Percentiles rank a stretch among this genome's conserved stretches.
phyloP scores from a whole-genome alignment of 495 filamentous ascomycete species.

The Aspergillus sparsus region DNA sequence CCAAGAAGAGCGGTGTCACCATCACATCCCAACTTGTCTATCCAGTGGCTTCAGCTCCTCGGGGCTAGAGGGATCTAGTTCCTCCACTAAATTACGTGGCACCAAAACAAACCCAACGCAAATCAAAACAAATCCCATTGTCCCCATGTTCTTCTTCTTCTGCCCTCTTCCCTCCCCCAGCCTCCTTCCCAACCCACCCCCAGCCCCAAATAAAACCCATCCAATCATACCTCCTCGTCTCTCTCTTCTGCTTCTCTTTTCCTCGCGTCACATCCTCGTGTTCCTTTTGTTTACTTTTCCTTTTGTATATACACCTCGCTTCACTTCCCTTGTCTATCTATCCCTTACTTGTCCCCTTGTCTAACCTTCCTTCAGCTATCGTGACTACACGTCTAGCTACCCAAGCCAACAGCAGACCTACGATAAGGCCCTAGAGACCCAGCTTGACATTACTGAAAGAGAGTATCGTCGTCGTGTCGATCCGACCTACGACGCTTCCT shows the following conservation, averaged over 20 bases:
- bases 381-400: conserved; percentile 57
- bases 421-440: conserved; percentile 54
- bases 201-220: conserved; percentile 23
- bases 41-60: conserved; percentile 25
- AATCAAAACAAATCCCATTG: conserved; percentile 29
- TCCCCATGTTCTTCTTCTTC: conserved; percentile 11
- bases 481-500: conserved; percentile 64
- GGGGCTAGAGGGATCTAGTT: conserved; percentile 37
- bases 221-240: conserved; percentile 22
- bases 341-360: conserved; percentile 27
- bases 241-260: background rate
- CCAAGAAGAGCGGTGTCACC: conserved; percentile 33
- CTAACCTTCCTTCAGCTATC: conserved; percentile 55
- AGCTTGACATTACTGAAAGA: conserved; percentile 81
- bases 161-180: conserved; percentile 13
- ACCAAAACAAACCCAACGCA: conserved; percentile 29
- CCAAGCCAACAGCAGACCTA: conserved; percentile 51
- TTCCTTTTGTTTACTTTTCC: conserved; percentile 20
- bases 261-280: background rate
- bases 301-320: conserved; percentile 6
- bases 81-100: conserved; percentile 43
- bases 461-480: conserved; percentile 80
- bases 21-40: conserved; percentile 9
- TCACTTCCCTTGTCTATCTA: conserved; percentile 4
- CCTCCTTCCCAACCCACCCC: conserved; percentile 4